Evolutionary conservation across 371 early-diverging fungal species (phyloP), one percentile per base, ranked within the genome.

Genomic region (Entomophthora muscae): DNA sequence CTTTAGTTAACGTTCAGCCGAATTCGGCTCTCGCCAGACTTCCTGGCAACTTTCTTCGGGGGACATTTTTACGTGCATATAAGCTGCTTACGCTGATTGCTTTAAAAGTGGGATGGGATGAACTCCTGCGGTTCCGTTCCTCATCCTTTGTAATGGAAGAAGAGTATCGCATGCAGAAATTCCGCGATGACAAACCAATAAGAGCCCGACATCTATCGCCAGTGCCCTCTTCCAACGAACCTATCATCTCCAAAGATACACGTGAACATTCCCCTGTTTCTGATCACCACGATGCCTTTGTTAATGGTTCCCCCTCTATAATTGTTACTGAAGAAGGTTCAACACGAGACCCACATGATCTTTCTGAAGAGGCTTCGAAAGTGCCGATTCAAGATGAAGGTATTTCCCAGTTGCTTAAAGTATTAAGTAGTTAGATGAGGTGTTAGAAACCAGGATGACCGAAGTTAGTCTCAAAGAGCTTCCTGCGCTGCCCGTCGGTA

Each of bases 131-230:
- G 63, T 84, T 82, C 61, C 78, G 97, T 52, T 89, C 91, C 13
- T 68, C 75, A 53, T 92, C 88, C 17, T 96, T 96, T 75, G 95
- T 96, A 7, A 96, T 96, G 97, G 97, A 96, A 64, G 97, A 95
- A 65, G 97, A 96, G 72, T 96, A 96, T 67, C 74, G 91, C 29
- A 76, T 80, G 72, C 82, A 81, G 61, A 84, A 83, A 67, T 78
- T 79, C 33, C 77, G 75, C 26, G 83, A 85, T 52, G 83, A 82
- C 57, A 76, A 75, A 61, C 71, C 71, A n/a, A n/a, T n/a, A n/a
- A n/a, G n/a, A n/a, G n/a, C n/a, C n/a, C n/a, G n/a, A n/a, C n/a
- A n/a, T n/a, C n/a, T n/a, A n/a, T n/a, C n/a, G n/a, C n/a, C n/a
- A n/a, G n/a, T n/a, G n/a, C n/a, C n/a, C n/a, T n/a, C n/a, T n/a